Base-by-base conservation (phyloP, 2,329 filamentous ascomycete species). In the Trichoderma polysporum region DNA sequence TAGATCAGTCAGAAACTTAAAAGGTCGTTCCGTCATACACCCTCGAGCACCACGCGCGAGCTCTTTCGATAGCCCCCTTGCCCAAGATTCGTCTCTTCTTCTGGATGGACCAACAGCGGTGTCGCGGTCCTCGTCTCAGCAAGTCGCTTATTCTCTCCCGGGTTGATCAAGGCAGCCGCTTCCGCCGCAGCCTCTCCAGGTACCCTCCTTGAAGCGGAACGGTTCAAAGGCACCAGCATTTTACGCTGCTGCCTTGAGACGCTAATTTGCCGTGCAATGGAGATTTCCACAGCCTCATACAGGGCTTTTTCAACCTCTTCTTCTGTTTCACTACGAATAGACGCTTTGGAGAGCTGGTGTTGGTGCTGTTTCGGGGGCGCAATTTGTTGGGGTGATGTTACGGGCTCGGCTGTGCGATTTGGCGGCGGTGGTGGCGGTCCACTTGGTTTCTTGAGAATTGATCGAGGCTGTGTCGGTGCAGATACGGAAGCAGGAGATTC, bases 221-320 rank as follows among this genome's bases (percentile, higher is more conserved):
- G 25, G 77, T 83, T 80, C 45, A 88, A 76, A 13, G 86, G 86
- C n/a, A 84, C 82, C 19, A 90, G 78, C 69, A 90, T 78, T 72
- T 85, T 83, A 19, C 85, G 81, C 75, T 90, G 89, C 75, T 88
- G 83, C 13, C 84, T 79, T 13, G 87, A 89, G 29, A 91, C 80
- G 70, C 86, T 89, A 70, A 91, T 90, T 74, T 91, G 88, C 1
- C 89, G 82, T 0, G 88, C 88, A 70, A 91, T 90, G 1, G 88
- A 90, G 53, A 89, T 82, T 75, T 90, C 85, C 4, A 89, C 87
- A 1, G 88, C 86, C 50, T 82, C 82, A 37, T 67, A 52, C 15
- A 85, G 76, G 7, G 79, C 80, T 25, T 73, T 70, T 19, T 70
- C 65, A 13, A 62, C 71, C 2, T 71, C 70, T 8, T 72, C 68